Percentiles rank a stretch among this genome's conserved stretches.
Evolutionary conservation across 768 basidiomycete genomes (phyloP).

Genomic region (Rhodotorula taiwanensis): DNA sequence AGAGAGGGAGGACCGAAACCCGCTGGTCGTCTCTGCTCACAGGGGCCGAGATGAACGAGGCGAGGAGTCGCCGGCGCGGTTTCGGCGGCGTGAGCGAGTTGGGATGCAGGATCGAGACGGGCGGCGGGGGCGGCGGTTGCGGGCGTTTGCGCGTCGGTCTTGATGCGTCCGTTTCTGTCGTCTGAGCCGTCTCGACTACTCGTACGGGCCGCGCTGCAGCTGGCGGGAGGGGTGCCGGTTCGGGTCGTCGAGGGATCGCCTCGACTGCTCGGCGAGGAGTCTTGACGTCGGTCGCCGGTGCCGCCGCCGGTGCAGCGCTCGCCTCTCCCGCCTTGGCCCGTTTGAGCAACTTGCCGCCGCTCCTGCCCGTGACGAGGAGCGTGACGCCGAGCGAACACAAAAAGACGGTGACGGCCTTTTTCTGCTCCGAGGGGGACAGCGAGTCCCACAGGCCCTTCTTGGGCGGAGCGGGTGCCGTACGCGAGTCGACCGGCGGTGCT

Average conservation of each 20-base stretch:
- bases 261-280: background rate
- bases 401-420: slow-evolving; percentile 36
- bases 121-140: background rate
- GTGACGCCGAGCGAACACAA: slow-evolving; percentile 36
- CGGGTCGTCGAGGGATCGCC: background rate
- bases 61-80: slow-evolving; percentile 8
- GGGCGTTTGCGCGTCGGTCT: no score
- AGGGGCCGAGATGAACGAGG: slow-evolving; percentile 4
- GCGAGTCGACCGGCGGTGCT: background rate
- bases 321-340: slow-evolving; percentile 12
- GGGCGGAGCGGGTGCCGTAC: background rate
- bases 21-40: background rate
- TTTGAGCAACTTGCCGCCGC: slow-evolving; percentile 30
- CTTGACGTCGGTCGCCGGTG: no score
- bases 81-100: slow-evolving; percentile 6
- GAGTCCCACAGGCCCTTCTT: slow-evolving; percentile 7
- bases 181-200: background rate
- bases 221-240: background rate
- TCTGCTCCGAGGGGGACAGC: slow-evolving; percentile 18
- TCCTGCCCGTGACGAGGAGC: slow-evolving; percentile 33
- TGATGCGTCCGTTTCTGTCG: background rate
- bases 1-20: background rate
- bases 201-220: background rate
- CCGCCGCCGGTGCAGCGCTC: background rate
- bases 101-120: slow-evolving; percentile 14